phyloP scores from a whole-genome alignment of 805 yeast species.

The Sugiyamaella chiloensis region DNA sequence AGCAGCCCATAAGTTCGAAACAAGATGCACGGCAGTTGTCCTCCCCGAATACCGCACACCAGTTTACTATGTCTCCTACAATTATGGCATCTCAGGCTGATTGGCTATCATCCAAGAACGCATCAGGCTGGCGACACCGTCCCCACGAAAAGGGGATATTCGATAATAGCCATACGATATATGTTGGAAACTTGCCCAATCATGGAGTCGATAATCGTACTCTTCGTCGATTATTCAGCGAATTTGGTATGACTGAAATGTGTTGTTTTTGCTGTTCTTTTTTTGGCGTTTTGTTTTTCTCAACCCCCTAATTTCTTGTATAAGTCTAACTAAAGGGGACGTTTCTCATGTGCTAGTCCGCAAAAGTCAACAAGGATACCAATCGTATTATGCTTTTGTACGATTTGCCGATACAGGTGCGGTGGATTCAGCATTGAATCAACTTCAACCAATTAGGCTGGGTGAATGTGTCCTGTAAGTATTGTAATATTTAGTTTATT shows the following conservation, averaged over 20 bases:
- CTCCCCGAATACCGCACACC: too few species aligned
- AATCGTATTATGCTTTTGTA: constrained; percentile 7
- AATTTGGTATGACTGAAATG: constrained; percentile 8
- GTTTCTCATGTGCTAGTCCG: constrained; percentile 7
- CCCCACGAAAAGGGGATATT: background rate
- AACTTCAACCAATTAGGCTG: background rate
- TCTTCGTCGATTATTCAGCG: constrained; percentile 3
- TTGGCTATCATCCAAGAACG: background rate
- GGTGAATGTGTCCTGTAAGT: constrained; percentile 3
- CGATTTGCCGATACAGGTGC: constrained; percentile 5
- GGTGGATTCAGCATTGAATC: background rate
- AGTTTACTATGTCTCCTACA: background rate
- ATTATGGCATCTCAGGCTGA: background rate
- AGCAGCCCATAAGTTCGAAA: too few species aligned
- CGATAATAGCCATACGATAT: constrained; percentile 5
- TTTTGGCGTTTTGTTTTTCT: background rate
- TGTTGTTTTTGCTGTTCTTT: background rate
- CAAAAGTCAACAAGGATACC: background rate
- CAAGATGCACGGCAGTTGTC: too few species aligned
- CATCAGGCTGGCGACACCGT: background rate
- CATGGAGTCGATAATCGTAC: constrained; percentile 2
- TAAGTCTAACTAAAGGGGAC: background rate
- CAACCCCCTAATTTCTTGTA: background rate
- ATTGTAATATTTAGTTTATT: background rate
- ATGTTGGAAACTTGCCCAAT: constrained; percentile 12